phyloP scores from a whole-genome alignment of 768 basidiomycete genomes.

The Stropharia rugosoannulata region DNA sequence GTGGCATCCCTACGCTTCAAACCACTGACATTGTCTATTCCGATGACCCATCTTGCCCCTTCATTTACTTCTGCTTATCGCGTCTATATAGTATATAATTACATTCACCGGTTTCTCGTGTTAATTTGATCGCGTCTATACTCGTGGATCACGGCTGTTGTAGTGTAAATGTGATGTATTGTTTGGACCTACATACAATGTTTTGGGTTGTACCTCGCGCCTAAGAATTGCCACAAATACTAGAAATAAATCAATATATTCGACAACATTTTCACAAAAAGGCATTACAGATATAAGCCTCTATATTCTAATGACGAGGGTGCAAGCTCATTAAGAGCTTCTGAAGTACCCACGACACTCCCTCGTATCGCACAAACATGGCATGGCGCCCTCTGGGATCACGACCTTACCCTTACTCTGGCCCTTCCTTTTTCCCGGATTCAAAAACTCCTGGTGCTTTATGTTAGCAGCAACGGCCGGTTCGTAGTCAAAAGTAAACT shows the following conservation, averaged over 20 bases:
- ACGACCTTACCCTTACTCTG: constrained; percentile 7
- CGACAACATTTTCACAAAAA: background rate
- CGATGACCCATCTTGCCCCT: background rate
- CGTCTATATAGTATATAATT: constrained; percentile 2
- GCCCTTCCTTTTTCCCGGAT: constrained; percentile 3
- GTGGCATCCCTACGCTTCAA: no score
- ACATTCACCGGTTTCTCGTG: background rate
- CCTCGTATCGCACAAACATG: constrained; percentile 12
- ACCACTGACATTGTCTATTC: no score
- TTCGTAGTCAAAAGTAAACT: constrained; percentile 67
- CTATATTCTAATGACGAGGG: no score
- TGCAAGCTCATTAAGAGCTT: background rate
- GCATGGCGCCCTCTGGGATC: constrained; percentile 7
- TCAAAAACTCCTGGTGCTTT: background rate
- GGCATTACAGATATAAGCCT: background rate
- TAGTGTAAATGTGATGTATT: background rate
- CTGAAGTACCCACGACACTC: constrained; percentile 12
- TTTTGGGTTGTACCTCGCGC: no score
- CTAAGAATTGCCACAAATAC: no score
- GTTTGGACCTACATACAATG: background rate
- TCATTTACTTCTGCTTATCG: constrained; percentile 1
- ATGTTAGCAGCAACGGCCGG: constrained; percentile 34
- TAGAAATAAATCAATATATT: background rate
- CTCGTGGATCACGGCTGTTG: background rate
- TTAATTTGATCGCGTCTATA: background rate